Percentiles rank a stretch among this genome's conserved stretches.
Evolutionary conservation across 176 grass and related monocot species (phyloP).

Genomic region (Carex scoparia): DNA sequence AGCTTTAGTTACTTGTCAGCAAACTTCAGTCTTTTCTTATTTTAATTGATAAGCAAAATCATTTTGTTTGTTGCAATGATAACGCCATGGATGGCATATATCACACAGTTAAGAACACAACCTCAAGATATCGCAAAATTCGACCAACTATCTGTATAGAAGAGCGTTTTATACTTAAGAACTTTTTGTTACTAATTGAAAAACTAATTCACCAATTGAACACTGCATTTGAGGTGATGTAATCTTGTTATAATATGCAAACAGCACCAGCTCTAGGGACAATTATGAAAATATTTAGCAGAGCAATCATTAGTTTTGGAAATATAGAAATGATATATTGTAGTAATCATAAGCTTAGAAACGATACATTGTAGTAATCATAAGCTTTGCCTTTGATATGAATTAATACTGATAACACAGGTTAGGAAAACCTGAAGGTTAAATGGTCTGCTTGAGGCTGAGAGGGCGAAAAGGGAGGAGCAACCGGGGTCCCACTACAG

Average conservation of each 20-base stretch:
- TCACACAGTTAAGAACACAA: too few relatives aligned
- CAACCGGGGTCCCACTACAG: not conserved
- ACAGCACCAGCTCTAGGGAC: not conserved
- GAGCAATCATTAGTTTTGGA: not conserved
- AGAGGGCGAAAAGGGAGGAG: constrained; percentile 10
- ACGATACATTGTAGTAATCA: not conserved
- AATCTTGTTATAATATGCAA: not conserved
- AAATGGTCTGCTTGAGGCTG: constrained; percentile 13
- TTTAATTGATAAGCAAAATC: not conserved
- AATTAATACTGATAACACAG: not conserved
- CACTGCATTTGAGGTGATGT: not conserved
- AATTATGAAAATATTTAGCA: not conserved
- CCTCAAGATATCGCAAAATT: too few relatives aligned
- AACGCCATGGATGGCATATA: too few relatives aligned
- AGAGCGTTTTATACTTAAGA: too few relatives aligned
- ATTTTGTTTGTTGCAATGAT: not conserved
- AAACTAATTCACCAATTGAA: not conserved
- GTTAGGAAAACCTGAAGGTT: not conserved
- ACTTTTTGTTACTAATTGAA: not conserved
- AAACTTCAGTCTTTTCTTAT: not conserved
- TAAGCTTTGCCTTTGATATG: constrained; percentile 2
- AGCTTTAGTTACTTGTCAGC: too few relatives aligned
- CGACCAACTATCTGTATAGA: too few relatives aligned
- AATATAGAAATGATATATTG: not conserved
- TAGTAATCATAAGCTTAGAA: constrained; percentile 4